phyloP scores from a whole-genome alignment of 1,284 basidiomycete genomes.

The Athelia sp. region DNA sequence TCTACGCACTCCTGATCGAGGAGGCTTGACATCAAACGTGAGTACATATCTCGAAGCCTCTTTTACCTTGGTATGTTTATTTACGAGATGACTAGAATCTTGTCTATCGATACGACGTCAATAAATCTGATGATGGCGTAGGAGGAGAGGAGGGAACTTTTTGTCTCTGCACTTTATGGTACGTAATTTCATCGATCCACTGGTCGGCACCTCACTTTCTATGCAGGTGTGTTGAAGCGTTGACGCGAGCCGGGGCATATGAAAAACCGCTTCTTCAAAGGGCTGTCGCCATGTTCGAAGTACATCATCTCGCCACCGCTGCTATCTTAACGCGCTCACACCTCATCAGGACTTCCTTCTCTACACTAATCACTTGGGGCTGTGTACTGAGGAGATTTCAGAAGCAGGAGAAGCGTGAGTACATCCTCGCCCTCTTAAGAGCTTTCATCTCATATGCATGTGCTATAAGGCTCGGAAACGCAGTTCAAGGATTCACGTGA shows the following conservation, averaged over 20 bases:
- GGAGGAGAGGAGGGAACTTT: constrained; percentile 91
- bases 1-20: constrained; percentile 78
- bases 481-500: constrained; percentile 84
- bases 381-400: constrained; percentile 84
- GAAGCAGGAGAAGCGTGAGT: constrained; percentile 72
- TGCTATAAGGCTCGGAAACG: constrained; percentile 63
- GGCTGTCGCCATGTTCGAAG: constrained; percentile 82
- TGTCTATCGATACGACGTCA: constrained; percentile 64
- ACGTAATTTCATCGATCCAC: constrained; percentile 7
- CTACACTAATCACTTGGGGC: constrained; percentile 81
- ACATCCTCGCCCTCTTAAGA: background rate
- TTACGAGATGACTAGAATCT: constrained; percentile 13
- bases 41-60: constrained; percentile 13
- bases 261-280: constrained; percentile 65
- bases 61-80: background rate
- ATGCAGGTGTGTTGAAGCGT: constrained; percentile 77
- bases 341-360: constrained; percentile 60
- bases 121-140: constrained; percentile 82
- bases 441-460: constrained; percentile 1
- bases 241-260: constrained; percentile 80
- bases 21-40: constrained; percentile 85
- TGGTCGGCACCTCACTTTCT: constrained; percentile 6
- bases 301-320: constrained; percentile 16
- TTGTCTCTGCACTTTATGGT: constrained; percentile 78
- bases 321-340: background rate